These are phyloP conservation scores for Chrysanthemum lavandulifolium DNA, from an alignment of 129 eudicot genomes.

Conservation along the genomic window DNA sequence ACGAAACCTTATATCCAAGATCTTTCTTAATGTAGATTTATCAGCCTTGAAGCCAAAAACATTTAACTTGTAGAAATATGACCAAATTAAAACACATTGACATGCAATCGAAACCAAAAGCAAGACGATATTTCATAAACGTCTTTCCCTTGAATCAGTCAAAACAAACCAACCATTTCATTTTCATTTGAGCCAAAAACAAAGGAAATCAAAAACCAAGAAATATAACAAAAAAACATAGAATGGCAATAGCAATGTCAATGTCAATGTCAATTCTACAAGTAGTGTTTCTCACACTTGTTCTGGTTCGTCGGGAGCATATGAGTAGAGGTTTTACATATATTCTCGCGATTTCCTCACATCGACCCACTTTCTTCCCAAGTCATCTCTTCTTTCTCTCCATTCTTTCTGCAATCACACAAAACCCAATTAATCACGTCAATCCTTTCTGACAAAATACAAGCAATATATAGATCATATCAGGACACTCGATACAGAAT, in stretches of 20 bases:
- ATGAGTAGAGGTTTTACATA: constrained; percentile 11
- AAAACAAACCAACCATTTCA: constrained; percentile 4
- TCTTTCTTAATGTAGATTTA: background rate
- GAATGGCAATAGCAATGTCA: constrained; percentile 5
- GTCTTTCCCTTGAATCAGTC: background rate
- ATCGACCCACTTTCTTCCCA: constrained; percentile 56
- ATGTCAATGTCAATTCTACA: constrained; percentile 18
- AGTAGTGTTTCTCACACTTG: constrained; percentile 6
- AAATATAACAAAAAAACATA: background rate
- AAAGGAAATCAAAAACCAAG: background rate
- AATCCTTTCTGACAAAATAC: background rate
- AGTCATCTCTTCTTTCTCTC: constrained; percentile 53
- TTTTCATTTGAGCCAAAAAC: background rate
- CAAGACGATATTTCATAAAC: background rate
- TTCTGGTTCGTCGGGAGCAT: background rate
- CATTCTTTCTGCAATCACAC: constrained; percentile 48
- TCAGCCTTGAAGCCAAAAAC: background rate
- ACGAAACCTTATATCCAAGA: no score
- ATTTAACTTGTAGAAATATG: background rate
- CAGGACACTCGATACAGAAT: no score
- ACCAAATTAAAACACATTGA: background rate
- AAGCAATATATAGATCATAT: background rate
- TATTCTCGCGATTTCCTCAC: constrained; percentile 62
- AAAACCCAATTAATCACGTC: background rate
- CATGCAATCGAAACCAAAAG: background rate